Evolutionary conservation across 1,284 basidiomycete species (phyloP).

Genomic region (Ustilago sp.): DNA sequence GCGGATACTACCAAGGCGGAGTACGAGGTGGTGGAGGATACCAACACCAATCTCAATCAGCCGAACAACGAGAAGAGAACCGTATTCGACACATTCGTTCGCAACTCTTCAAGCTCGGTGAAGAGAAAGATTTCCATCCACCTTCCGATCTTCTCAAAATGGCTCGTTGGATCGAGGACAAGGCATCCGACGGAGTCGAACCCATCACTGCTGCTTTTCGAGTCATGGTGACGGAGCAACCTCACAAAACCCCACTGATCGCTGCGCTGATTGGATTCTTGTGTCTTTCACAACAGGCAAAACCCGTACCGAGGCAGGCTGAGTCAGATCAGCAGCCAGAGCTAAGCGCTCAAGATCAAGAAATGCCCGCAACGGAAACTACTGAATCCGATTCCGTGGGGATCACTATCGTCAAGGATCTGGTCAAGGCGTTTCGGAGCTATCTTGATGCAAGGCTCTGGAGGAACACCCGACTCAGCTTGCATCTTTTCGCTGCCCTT

Average conservation of each 20-base stretch:
- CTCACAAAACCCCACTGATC: slow-evolving; percentile 57
- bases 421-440: slow-evolving; percentile 62
- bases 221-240: slow-evolving; percentile 63
- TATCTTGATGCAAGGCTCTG: slow-evolving; percentile 66
- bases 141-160: slow-evolving; percentile 58
- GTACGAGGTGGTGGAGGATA: slow-evolving; percentile 11
- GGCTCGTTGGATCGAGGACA: slow-evolving; percentile 60
- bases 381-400: slow-evolving; percentile 51
- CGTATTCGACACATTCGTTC: slow-evolving; percentile 42
- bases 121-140: slow-evolving; percentile 57
- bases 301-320: slow-evolving; percentile 8
- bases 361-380: neutral
- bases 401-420: slow-evolving; percentile 57
- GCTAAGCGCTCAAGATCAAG: slow-evolving; percentile 1
- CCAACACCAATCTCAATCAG: slow-evolving; percentile 19
- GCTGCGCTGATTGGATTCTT: slow-evolving; percentile 66
- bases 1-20: slow-evolving; percentile 22
- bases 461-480: slow-evolving; percentile 63
- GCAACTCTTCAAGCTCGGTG: slow-evolving; percentile 58
- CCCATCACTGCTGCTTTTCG: slow-evolving; percentile 57
- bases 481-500: slow-evolving; percentile 61
- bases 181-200: slow-evolving; percentile 39
- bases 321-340: neutral
- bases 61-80: slow-evolving; percentile 47
- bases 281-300: slow-evolving; percentile 45